phyloP scores from a whole-genome alignment of 345 rosid genomes.

The Brassica cretica region DNA sequence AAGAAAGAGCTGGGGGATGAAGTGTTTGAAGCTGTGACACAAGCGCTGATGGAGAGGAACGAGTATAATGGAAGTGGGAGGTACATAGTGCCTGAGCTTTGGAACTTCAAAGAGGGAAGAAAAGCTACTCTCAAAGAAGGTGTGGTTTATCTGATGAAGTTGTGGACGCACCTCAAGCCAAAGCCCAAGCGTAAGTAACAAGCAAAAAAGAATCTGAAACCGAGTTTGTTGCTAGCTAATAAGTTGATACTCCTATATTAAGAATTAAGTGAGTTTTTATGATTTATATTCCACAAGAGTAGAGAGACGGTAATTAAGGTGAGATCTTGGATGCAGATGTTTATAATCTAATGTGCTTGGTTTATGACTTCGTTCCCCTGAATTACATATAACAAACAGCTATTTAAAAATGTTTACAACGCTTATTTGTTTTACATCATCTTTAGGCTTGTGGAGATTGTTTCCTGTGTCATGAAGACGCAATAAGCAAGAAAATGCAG shows the following conservation, averaged over 20 bases:
- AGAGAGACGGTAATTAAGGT: neutral
- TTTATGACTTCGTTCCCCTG: neutral
- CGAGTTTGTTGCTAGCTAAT: neutral
- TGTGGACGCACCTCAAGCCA: conserved; percentile 15
- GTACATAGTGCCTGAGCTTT: conserved; percentile 55
- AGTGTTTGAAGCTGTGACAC: conserved; percentile 49
- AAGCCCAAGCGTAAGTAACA: conserved; percentile 19
- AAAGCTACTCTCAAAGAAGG: conserved; percentile 59
- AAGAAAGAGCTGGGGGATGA: conserved; percentile 52
- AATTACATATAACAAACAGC: neutral
- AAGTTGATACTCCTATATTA: neutral
- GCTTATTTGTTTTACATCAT: neutral
- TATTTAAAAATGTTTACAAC: neutral
- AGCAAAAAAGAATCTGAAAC: neutral
- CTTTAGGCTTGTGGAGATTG: too few species aligned
- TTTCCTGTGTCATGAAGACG: too few species aligned
- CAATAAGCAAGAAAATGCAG: neutral
- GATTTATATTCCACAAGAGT: neutral
- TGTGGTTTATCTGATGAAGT: conserved; percentile 26
- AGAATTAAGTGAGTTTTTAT: neutral
- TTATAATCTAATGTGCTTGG: neutral
- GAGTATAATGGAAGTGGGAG: conserved; percentile 63
- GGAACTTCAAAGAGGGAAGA: conserved; percentile 51
- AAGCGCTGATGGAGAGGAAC: conserved; percentile 48
- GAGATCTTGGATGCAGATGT: neutral